Evolutionary conservation across 768 basidiomycete species (phyloP), one percentile per base, ranked within the genome.

Genomic region (Mycena filopes): DNA sequence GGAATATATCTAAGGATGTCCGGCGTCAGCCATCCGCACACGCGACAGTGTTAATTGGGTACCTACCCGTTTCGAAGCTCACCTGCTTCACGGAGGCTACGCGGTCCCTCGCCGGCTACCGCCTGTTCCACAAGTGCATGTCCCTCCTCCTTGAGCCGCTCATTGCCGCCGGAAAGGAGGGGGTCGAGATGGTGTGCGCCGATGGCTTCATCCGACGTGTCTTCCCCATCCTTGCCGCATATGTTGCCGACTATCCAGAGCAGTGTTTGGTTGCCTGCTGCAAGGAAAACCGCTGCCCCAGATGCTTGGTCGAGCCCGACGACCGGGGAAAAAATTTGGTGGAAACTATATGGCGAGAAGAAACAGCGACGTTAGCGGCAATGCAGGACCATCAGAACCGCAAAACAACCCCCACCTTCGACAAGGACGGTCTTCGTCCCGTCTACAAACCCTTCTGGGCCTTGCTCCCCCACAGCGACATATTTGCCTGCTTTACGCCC

Each of bases 101-200:
- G 6, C 33, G 33, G 6, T 33, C 33, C 7, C 33, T 33, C 7
- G 70, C 59, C 0, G 65, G 62, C 4, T 74, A 76, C n/a, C 68
- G 73, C 1, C 71, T 79, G 1, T 79, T 81, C 58, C 80, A 83
- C 53, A 25, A 71, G 10, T 77, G 75, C 61, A 78, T 71, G 53
- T 43, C 40, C 40, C 11, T 41, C 26, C 38, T 56, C 3, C 55
- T 56, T 23, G 62, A 74, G 42, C 68, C 75, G 0, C 60, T 81
- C 18, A 36, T 71, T 10, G 45, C 63, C 5, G 75, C 73, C 1
- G 77, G 70, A 2, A 42, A 45, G 43, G 43, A 45, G 43, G 43
- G 43, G 9, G 43, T 45, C 4, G 43, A 45, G 43, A 45, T 45
- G 43, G 43, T 45, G 43, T 45, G 43, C 43, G 43, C 43, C 9